Conservation (phyloP, 345 rosid species). For the Eucalyptus coolabah region DNA sequence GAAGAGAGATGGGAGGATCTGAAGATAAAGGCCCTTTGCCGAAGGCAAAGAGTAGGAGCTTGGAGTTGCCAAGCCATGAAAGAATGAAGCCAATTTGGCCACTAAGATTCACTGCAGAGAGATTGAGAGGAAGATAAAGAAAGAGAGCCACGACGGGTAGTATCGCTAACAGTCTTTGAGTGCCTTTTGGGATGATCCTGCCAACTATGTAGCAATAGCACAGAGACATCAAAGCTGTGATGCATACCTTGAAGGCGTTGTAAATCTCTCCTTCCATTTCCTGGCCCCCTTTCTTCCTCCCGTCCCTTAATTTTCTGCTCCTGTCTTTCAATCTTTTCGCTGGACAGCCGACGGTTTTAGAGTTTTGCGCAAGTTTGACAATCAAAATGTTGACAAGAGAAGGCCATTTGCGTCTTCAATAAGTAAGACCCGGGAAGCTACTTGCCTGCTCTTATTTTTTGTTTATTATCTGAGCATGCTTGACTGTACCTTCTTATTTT, state of each 20-base stretch:
- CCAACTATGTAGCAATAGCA: constrained; percentile 1
- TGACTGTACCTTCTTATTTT: not conserved
- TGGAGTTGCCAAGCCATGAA: constrained; percentile 20
- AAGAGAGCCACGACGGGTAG: constrained; percentile 4
- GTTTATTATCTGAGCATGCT: not conserved
- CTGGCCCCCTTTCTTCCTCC: not conserved
- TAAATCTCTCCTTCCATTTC: not conserved
- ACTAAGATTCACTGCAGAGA: not conserved
- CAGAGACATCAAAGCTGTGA: constrained; percentile 1
- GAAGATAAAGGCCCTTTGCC: constrained; percentile 13
- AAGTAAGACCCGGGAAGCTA: not conserved
- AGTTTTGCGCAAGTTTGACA: not conserved
- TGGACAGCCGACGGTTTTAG: not conserved
- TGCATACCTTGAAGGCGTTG: constrained; percentile 2
- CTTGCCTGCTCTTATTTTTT: not conserved
- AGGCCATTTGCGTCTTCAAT: not conserved
- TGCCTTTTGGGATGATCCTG: not conserved
- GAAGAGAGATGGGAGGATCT: not conserved
- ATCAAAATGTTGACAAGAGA: not conserved
- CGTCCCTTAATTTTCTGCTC: not conserved
- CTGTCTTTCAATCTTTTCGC: not conserved
- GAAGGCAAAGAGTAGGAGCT: constrained; percentile 17
- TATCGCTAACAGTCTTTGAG: not conserved
- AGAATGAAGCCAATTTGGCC: constrained; percentile 9
- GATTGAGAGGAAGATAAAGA: constrained; percentile 10